These are phyloP conservation scores for Saitozyma sp. DNA, from an alignment of 768 basidiomycete genomes.

Conservation along the genomic window DNA sequence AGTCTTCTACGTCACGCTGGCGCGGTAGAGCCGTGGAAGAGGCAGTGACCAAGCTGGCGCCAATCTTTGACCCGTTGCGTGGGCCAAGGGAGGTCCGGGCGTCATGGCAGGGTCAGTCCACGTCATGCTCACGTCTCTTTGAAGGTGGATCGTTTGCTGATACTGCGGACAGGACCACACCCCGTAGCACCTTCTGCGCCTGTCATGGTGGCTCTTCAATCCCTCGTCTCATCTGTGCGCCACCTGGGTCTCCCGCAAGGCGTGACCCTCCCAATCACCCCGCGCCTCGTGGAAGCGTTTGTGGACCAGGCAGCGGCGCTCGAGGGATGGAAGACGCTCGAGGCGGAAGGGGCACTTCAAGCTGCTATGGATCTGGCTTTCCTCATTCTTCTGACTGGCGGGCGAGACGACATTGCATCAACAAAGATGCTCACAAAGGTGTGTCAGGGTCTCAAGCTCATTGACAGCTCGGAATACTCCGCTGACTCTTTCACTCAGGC, in stretches of 20 bases:
- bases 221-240: constrained; percentile 22
- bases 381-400: constrained; percentile 24
- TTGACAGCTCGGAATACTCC: too few species aligned
- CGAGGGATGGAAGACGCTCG: constrained; percentile 30
- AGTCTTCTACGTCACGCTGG: constrained; percentile 29
- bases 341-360: constrained; percentile 21
- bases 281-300: constrained; percentile 24
- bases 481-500: too few species aligned
- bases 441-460: neutral
- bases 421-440: constrained; percentile 21
- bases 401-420: constrained; percentile 12
- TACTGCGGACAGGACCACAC: constrained; percentile 13
- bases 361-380: constrained; percentile 38
- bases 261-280: constrained; percentile 11
- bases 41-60: constrained; percentile 22
- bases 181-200: constrained; percentile 30
- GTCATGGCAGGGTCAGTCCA: constrained; percentile 38
- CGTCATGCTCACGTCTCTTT: neutral
- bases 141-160: constrained; percentile 5
- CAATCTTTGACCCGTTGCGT: constrained; percentile 24
- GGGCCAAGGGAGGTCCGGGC: constrained; percentile 24
- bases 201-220: constrained; percentile 30
- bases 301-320: constrained; percentile 19
- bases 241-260: constrained; percentile 33
- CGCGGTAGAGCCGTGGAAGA: constrained; percentile 14